Evolutionary conservation across 2,329 filamentous ascomycete species (phyloP).

Genomic region (Fusarium pseudoanthophilum): DNA sequence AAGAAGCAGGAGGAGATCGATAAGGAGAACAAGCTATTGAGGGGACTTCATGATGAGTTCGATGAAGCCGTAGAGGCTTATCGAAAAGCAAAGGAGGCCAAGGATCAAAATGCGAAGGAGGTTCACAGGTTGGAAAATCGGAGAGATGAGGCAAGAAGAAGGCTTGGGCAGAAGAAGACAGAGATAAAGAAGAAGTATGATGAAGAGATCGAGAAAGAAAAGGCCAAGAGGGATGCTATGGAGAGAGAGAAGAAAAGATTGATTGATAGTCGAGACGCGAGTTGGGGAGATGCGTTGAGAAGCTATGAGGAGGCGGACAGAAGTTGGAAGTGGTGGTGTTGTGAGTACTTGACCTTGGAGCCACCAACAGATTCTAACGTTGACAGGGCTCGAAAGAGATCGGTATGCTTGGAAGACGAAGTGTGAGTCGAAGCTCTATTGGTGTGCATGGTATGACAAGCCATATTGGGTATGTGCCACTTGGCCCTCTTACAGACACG

Average conservation of each 20-base stretch:
- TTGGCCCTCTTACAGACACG: not conserved
- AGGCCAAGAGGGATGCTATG: not conserved
- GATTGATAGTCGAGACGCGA: not conserved
- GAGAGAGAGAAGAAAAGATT: not conserved
- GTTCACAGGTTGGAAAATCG: not conserved
- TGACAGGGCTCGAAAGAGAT: not conserved
- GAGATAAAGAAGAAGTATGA: not conserved
- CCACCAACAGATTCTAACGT: not conserved
- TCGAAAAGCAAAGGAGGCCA: not conserved
- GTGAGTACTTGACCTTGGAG: not conserved
- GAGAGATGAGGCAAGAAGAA: not conserved
- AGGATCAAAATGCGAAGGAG: not conserved
- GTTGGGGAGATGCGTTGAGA: not conserved
- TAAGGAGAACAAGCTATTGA: not conserved
- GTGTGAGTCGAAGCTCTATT: not conserved
- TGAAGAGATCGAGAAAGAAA: rapidly evolving
- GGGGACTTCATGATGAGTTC: not conserved
- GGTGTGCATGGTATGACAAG: not conserved
- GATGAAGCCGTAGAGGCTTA: not conserved
- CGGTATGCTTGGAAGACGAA: not conserved
- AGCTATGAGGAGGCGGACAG: rapidly evolving
- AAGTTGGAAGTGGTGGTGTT: not conserved
- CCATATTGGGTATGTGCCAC: not conserved
- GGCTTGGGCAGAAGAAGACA: not conserved
- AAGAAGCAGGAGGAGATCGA: not conserved